Evolutionary conservation across 345 rosid species (phyloP).

Genomic region (Arabidopsis arenosa): DNA sequence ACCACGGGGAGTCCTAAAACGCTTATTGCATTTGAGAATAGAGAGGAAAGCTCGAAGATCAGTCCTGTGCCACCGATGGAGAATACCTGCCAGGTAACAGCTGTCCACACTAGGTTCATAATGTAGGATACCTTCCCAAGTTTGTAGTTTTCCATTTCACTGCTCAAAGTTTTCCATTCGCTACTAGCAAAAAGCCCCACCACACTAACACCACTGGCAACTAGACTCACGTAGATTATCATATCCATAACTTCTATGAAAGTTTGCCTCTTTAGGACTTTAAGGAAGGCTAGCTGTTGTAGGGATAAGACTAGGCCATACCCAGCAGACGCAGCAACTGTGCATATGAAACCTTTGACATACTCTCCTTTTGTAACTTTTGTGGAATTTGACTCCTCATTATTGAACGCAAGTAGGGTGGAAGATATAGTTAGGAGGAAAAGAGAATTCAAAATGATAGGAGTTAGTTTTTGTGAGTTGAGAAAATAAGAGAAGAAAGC

Average conservation of each 20-base stretch:
- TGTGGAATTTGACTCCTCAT: slow-evolving; percentile 30
- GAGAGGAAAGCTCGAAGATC: slow-evolving; percentile 62
- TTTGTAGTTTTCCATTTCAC: slow-evolving; percentile 57
- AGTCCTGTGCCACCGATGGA: slow-evolving; percentile 55
- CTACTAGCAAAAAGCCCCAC: slow-evolving; percentile 63
- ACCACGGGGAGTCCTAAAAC: slow-evolving; percentile 66
- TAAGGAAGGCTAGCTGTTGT: slow-evolving; percentile 52
- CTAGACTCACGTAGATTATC: slow-evolving; percentile 42
- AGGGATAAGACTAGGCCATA: slow-evolving; percentile 52
- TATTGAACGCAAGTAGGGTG: slow-evolving; percentile 53
- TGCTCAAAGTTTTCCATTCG: slow-evolving; percentile 53
- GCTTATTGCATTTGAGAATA: slow-evolving; percentile 65
- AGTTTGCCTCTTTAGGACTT: slow-evolving; percentile 45
- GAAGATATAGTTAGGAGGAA: slow-evolving; percentile 66
- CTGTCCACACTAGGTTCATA: slow-evolving; percentile 58
- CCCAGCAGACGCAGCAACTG: slow-evolving; percentile 56
- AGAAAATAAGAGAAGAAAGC: slow-evolving; percentile 62
- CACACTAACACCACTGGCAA: slow-evolving; percentile 45
- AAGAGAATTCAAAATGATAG: slow-evolving; percentile 53
- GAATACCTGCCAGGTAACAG: slow-evolving; percentile 58
- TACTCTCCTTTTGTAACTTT: slow-evolving; percentile 44
- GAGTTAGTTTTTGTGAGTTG: slow-evolving; percentile 57
- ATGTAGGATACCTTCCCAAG: slow-evolving; percentile 59
- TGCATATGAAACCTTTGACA: slow-evolving; percentile 52
- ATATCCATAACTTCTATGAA: slow-evolving; percentile 46